phyloP scores from a whole-genome alignment of 1,284 basidiomycete species.

The Ustilago tritici region DNA sequence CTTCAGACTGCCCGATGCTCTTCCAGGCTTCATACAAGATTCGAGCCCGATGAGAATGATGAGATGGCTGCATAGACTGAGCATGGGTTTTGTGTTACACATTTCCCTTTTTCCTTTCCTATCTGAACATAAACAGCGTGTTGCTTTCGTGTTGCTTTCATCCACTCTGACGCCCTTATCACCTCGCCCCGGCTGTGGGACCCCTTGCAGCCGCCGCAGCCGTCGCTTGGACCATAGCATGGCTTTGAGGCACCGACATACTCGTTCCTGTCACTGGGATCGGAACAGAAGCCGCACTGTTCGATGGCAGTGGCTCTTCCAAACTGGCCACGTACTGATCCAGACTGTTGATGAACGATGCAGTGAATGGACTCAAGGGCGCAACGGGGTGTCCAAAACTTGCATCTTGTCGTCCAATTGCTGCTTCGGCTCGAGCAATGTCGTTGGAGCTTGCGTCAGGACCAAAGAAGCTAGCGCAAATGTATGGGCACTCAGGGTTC shows the following conservation, averaged over 20 bases:
- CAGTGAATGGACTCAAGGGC: slow-evolving; percentile 43
- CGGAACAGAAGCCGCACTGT: slow-evolving; percentile 12
- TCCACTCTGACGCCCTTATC: neutral
- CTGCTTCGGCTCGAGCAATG: slow-evolving; percentile 41
- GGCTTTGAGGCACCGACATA: slow-evolving; percentile 28
- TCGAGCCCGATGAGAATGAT: neutral
- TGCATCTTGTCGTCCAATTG: slow-evolving; percentile 45
- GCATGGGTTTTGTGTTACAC: neutral
- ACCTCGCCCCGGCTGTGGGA: neutral
- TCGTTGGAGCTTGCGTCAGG: slow-evolving; percentile 48
- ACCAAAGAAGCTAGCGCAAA: slow-evolving; percentile 44
- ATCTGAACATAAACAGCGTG: neutral
- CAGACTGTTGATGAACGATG: slow-evolving; percentile 44
- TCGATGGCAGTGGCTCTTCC: slow-evolving; percentile 43
- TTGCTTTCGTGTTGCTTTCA: neutral
- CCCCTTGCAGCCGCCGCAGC: neutral
- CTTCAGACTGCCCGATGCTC: neutral
- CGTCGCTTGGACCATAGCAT: slow-evolving; percentile 26
- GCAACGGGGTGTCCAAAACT: slow-evolving; percentile 41
- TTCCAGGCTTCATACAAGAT: neutral
- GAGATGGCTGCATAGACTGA: neutral
- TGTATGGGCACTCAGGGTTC: slow-evolving; percentile 39
- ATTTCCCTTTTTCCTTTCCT: neutral
- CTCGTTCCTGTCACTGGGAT: slow-evolving; percentile 18
- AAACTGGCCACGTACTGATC: slow-evolving; percentile 51